Base-by-base conservation (phyloP, 1,139 yeast genomes). In the Arxiozyma slooffiae region DNA sequence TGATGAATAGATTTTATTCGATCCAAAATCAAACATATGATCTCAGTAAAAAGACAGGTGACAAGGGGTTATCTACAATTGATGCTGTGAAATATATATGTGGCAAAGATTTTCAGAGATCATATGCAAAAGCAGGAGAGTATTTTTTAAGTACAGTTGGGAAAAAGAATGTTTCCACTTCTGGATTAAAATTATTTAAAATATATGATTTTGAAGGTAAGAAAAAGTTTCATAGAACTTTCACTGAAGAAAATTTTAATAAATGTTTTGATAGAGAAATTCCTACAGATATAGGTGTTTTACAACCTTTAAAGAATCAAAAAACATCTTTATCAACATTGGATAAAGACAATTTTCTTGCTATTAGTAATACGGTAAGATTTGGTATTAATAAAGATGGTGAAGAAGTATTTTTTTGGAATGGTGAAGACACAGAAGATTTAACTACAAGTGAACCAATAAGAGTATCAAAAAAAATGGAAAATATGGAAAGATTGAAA, bases 201-300 rank as follows among this genome's bases (percentile, higher is more conserved):
- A 82, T 82, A 26, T 79, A 81, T 53, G 94, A 85, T 60, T 81
- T 81, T 56, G 81, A 79, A 53, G 94, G 95, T 0, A 80, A 88
- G 57, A 73, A 76, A 55, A 85, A 85, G 60, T 85, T 80, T 58
- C 86, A 80, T 62, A 72, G 95, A 41, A 81, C 85, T 57, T 80
- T 82, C 55, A 75, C 83, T 0, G 71, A 72, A 41, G 62, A 67
- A 4, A 68, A 74, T 47, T 75, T 71, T 48, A 55, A 68, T 14
- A 60, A 57, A 18, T 62, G 71, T 42, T 56, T 61, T 17, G 62
- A 57, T 18, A 42, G 48, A 4, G 37, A 51, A 11, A 34, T 41
- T 1, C 26, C 44, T 17, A 20, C 24, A 3, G 24, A 48, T 2
- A 44, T 40, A 38, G 50, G 45, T 6, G 23, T 38, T 14, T 46